phyloP scores from a whole-genome alignment of 2,329 filamentous ascomycete genomes.

The Talaromyces sp. region DNA sequence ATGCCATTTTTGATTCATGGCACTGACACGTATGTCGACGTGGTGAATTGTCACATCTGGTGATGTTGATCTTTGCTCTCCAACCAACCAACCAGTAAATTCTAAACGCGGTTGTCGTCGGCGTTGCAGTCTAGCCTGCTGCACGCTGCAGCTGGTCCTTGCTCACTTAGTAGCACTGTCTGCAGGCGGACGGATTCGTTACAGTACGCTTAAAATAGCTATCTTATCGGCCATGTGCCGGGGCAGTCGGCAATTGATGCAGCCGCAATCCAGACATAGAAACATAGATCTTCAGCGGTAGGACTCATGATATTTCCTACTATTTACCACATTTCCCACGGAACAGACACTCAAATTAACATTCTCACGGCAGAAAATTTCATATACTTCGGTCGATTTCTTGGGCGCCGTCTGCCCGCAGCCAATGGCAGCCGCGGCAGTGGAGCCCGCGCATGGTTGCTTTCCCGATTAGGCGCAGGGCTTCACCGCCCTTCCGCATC shows the following conservation, averaged over 20 bases:
- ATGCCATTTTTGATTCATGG: not conserved
- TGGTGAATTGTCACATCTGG: not conserved
- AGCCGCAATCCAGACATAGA: not conserved
- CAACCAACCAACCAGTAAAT: not conserved
- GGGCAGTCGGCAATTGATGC: not conserved
- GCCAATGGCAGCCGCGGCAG: not conserved
- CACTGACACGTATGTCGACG: not conserved
- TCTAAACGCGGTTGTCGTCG: not conserved
- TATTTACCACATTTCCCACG: too few species aligned
- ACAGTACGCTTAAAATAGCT: not conserved
- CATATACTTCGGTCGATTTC: not conserved
- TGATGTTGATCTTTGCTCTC: not conserved
- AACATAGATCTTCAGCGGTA: not conserved
- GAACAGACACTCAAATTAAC: not conserved
- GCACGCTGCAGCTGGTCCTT: not conserved
- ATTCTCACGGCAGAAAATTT: not conserved
- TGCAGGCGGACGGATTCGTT: not conserved
- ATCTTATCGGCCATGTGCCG: not conserved
- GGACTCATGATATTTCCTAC: not conserved
- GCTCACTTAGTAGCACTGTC: not conserved
- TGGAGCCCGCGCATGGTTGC: constrained; percentile 1
- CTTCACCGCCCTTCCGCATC: constrained; percentile 11
- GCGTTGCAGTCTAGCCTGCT: not conserved
- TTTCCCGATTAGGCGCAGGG: constrained; percentile 1
- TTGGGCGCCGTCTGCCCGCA: not conserved